A percentile compares a stretch with the other conserved stretches of the same genome.
These are phyloP conservation scores for Russula emetica DNA, from an alignment of 768 basidiomycete species.

Conservation along the genomic window DNA sequence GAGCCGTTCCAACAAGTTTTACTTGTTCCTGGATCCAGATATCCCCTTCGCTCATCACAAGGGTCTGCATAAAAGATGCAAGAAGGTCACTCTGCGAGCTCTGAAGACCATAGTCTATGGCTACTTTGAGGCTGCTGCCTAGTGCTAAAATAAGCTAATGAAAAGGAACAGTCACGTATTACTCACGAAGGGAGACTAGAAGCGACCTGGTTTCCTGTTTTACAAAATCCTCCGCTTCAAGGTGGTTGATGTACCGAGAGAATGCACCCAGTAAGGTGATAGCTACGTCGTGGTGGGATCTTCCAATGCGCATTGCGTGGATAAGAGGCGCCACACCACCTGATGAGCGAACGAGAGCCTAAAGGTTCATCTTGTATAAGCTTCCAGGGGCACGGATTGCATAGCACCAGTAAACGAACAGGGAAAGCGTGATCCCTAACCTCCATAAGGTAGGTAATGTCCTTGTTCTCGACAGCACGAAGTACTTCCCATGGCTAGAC, in stretches of 20 bases:
- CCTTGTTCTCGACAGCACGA: conserved; percentile 78
- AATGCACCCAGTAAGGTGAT: conserved; percentile 87
- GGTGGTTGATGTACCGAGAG: conserved; percentile 85
- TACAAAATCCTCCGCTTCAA: conserved; percentile 75
- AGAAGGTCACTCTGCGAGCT: conserved; percentile 79
- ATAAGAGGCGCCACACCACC: conserved; percentile 86
- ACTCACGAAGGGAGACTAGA: conserved; percentile 74
- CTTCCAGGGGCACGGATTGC: background rate
- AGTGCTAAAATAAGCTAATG: conserved; percentile 7
- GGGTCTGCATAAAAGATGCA: conserved; percentile 88
- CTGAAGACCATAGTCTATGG: conserved; percentile 83
- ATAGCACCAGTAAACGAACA: conserved; percentile 42
- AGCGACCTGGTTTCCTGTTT: conserved; percentile 62
- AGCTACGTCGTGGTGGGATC: conserved; percentile 74
- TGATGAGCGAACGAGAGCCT: conserved; percentile 80
- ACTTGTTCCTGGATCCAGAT: conserved; percentile 78
- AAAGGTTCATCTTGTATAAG: conserved; percentile 5
- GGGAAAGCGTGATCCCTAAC: conserved; percentile 75
- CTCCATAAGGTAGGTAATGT: conserved; percentile 80
- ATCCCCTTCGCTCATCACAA: conserved; percentile 96
- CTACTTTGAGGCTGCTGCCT: conserved; percentile 85
- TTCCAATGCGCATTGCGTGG: conserved; percentile 81
- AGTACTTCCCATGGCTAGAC: conserved; percentile 62
- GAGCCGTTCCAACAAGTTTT: conserved; percentile 60
- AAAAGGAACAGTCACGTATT: background rate